Conservation (phyloP, 129 eudicot species). For the Saussurea involucrata region DNA sequence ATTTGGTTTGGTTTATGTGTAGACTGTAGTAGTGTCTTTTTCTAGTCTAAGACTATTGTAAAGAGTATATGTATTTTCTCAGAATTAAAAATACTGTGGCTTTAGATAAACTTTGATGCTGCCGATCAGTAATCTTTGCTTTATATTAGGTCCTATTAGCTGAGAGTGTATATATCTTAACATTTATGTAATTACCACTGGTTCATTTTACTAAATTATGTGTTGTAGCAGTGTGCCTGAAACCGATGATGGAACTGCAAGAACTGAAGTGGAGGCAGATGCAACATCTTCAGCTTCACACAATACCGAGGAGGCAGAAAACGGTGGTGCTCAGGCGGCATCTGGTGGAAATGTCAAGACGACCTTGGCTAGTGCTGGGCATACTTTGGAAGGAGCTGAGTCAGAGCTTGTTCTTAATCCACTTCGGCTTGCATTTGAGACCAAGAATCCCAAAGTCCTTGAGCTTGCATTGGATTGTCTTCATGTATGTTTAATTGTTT, state of each 20-base stretch:
- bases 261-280: conserved; percentile 41
- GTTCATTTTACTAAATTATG: conserved; percentile 6
- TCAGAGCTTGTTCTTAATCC: conserved; percentile 90
- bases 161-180: neutral
- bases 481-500: conserved; percentile 45
- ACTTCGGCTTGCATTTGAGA: conserved; percentile 90
- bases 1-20: neutral
- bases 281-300: conserved; percentile 35
- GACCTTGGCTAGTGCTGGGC: conserved; percentile 82
- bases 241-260: conserved; percentile 43
- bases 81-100: neutral
- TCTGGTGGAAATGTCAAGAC: conserved; percentile 45
- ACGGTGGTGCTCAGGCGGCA: conserved; percentile 29
- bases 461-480: conserved; percentile 99
- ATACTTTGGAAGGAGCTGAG: conserved; percentile 73
- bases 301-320: conserved; percentile 41
- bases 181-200: neutral
- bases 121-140: neutral
- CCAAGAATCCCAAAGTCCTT: conserved; percentile 68
- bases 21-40: neutral
- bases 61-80: neutral
- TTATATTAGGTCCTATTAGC: neutral
- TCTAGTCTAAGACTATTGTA: neutral
- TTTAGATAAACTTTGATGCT: neutral
- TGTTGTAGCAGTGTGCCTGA: conserved; percentile 44